Base-by-base conservation (phyloP, 73 alveolate species). In the Uronychia binucleata region DNA sequence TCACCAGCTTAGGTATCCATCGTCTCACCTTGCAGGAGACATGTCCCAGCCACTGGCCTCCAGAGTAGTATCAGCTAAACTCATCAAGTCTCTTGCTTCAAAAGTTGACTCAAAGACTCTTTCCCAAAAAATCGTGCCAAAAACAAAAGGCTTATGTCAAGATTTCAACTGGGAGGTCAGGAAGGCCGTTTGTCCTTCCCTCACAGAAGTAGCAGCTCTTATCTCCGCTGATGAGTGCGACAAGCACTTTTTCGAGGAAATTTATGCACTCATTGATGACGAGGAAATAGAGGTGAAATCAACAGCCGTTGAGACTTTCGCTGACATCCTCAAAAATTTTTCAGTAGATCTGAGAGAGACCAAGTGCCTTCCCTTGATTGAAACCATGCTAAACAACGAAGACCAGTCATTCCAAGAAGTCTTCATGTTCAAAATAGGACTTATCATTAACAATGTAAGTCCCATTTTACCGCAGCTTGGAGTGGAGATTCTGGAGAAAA, bases 131-230 rank as follows among this genome's bases (percentile, higher is more conserved):
- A 30, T 57, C 26, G 27, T 67, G n/a, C 77, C 83, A 25, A 74
- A 76, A 74, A n/a, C 79, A 14, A 81, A 81, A 58, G 27, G 33
- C 0, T 58, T 88, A 27, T 75, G 90, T 31, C 31, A 79, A 28
- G 94, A 88, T 46, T 85, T 88, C 74, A 88, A 88, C 60, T 88
- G 94, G 94, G 94, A 88, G 57, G 88, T 82, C 0, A 25, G 94
- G 26, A 59, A 46, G 67, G 81, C 91, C 26, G 46, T 84, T 29
- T 31, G 78, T 30, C 59, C 58, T 14, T 14, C 26, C 31, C 33
- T 84, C n/a, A 25, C 28, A n/a, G 31, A 35, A 27, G 30, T 77
- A n/a, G 31, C 81, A 14, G 30, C 28, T 26, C 26, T 77, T 13
- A n/a, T 84, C 28, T 28, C 75, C 1, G 5, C 31, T 29, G 86